Conservation (phyloP, 108 stramenopile genomes). For the Heterococcus sp. region DNA sequence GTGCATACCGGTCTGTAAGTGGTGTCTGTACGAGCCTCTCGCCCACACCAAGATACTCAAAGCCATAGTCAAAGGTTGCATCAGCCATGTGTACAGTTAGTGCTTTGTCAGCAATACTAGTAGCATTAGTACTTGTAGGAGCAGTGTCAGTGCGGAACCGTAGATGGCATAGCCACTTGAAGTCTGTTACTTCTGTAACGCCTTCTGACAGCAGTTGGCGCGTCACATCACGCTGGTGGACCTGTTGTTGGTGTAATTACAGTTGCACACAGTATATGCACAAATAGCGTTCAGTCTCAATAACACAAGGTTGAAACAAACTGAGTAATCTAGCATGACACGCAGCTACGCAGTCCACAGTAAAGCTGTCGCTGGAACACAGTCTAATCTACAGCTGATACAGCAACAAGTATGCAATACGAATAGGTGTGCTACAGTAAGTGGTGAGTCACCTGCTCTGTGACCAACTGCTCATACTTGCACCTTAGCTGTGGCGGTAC, state of each 20-base stretch:
- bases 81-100: conserved; percentile 69
- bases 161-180: conserved; percentile 45
- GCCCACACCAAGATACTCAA: conserved; percentile 96
- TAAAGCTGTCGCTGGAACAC: no score
- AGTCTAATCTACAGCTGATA: no score
- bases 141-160: conserved; percentile 27
- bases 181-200: background rate
- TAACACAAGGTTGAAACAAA: no score
- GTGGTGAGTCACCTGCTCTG: conserved; percentile 77
- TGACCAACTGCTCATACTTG: conserved; percentile 96
- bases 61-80: conserved; percentile 91
- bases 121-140: no score
- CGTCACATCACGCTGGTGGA: conserved; percentile 48
- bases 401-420: no score
- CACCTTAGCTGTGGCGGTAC: conserved; percentile 77
- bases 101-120: no score
- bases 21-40: conserved; percentile 96
- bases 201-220: background rate
- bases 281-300: no score
- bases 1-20: conserved; percentile 82
- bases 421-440: no score
- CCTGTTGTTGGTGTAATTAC: background rate
- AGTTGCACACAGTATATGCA: background rate
- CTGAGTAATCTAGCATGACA: no score
- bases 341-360: no score